Evolutionary conservation across 2,329 filamentous ascomycete species (phyloP), one percentile per base, ranked within the genome.

Genomic region (Cyanodermella asteris): DNA sequence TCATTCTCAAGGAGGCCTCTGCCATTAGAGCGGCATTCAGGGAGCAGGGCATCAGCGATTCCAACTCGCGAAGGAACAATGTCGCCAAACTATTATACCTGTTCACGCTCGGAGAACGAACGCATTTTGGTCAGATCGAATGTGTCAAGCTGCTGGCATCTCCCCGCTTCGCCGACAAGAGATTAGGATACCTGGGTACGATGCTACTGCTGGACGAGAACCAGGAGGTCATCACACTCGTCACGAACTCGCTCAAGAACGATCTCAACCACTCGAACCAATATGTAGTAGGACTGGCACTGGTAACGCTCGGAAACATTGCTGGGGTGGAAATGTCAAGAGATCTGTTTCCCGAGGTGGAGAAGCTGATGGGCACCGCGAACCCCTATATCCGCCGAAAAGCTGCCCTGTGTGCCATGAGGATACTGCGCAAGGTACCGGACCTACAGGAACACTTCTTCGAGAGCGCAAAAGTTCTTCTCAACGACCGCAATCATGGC

Each of bases 341-440:
- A 58, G 87, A 97, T 51, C 59, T 97, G 12, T 97, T 97, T 49
- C 68, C 81, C 37, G 84, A 97, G 59, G 77, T 97, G 46, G 90
- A 97, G 50, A 77, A 65, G 32, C 69, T 94, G 24, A 58, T 97
- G 35, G 75, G 81, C 20, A 93, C 82, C 24, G 73, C 81, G 26
- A 97, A 97, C 47, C 87, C 87, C n/a, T 97, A 97, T 46, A 93
- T 97, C 44, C 68, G 87, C 39, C 69, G 87, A 38, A 97, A 97
- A 57, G 87, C 87, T 11, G 87, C 87, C 4, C 63, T 97, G n/a
- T 97, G 87, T 51, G 87, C 87, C 25, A 97, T 97, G 87, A 69
- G 82, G 36, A 93, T 97, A 60, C 93, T 82, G 54, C 74, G 81
- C 40, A 97, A 97, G 51, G 87, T 97, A 7, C 87, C 90, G 5